These are phyloP conservation scores for Rhodomyrtus psidioides DNA, from an alignment of 441 rosid species.

Conservation along the genomic window DNA sequence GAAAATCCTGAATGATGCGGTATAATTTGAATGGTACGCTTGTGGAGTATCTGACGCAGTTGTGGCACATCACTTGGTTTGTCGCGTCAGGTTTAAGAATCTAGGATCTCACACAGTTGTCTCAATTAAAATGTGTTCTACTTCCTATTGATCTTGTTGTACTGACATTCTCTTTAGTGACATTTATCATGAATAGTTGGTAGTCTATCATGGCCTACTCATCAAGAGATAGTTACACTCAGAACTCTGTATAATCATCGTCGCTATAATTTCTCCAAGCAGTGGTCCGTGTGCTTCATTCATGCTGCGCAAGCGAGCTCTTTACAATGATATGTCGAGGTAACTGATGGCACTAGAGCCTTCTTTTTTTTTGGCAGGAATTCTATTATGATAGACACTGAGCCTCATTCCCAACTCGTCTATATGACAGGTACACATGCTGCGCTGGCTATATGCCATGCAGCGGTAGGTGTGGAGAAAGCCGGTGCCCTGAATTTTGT, in stretches of 20 bases:
- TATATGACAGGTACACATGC: slow-evolving; percentile 20
- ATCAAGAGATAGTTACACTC: background rate
- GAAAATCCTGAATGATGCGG: background rate
- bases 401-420: background rate
- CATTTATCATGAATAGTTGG: background rate
- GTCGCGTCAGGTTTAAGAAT: background rate
- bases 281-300: slow-evolving; percentile 47
- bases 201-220: background rate
- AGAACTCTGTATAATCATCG: background rate
- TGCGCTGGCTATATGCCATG: slow-evolving; percentile 34
- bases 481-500: slow-evolving; percentile 22
- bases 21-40: background rate
- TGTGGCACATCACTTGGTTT: background rate
- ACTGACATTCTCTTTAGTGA: background rate
- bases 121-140: background rate
- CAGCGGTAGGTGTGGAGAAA: slow-evolving; percentile 27
- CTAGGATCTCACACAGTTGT: background rate
- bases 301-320: slow-evolving; percentile 43
- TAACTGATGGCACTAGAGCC: slow-evolving; percentile 9
- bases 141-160: background rate
- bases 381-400: background rate
- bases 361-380: background rate
- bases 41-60: background rate
- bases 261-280: background rate
- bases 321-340: slow-evolving; percentile 51